Evolutionary conservation across 2,329 filamentous ascomycete species (phyloP).

Genomic region (Xylaria sp.): DNA sequence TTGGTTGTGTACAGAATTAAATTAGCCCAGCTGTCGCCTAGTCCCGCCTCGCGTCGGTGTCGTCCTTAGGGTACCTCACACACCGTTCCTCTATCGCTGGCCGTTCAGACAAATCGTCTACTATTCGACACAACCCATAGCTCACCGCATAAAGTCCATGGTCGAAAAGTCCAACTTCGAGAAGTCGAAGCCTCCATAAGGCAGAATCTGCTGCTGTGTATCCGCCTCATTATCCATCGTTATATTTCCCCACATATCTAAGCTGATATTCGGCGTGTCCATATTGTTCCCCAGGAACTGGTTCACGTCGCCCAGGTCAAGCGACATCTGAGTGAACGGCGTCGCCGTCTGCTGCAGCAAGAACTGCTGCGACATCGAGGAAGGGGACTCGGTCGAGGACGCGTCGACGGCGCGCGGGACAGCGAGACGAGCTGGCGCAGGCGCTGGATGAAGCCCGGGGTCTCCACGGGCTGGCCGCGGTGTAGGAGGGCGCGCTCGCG

Average conservation of each 20-base stretch:
- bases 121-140: too few species aligned
- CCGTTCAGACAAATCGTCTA: background rate
- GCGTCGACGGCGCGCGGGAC: constrained; percentile 8
- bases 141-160: constrained; percentile 5
- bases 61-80: background rate
- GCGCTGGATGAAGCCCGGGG: constrained; percentile 24
- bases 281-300: constrained; percentile 9
- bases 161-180: constrained; percentile 22
- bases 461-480: constrained; percentile 16
- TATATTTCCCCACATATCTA: constrained; percentile 31
- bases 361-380: constrained; percentile 11
- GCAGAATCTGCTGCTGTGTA: constrained; percentile 8
- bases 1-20: background rate
- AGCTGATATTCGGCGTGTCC: constrained; percentile 7
- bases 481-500: constrained; percentile 27
- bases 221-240: constrained; percentile 16
- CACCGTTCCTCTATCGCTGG: background rate
- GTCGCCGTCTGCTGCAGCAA: constrained; percentile 15
- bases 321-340: constrained; percentile 12
- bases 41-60: background rate
- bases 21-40: background rate
- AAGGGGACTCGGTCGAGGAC: background rate
- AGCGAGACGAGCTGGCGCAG: constrained; percentile 21
- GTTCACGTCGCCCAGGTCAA: constrained; percentile 16
- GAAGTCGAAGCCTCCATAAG: constrained; percentile 21